Percentiles rank a stretch among this genome's conserved stretches.
phyloP scores from a whole-genome alignment of 106 monocot species.

The Hemerocallis citrina region DNA sequence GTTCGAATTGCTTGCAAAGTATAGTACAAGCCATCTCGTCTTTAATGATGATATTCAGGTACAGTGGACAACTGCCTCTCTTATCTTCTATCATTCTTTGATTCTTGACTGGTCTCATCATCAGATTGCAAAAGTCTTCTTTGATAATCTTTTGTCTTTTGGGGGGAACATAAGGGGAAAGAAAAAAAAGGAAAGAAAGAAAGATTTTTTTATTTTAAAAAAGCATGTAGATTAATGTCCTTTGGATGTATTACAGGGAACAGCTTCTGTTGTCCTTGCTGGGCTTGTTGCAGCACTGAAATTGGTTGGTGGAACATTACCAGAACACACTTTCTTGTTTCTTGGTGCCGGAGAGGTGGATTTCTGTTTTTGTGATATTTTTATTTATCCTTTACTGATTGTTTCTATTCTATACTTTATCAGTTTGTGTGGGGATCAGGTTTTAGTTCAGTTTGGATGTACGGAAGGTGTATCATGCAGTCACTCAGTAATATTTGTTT shows the following conservation, averaged over 20 bases:
- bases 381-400: neutral
- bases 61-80: neutral
- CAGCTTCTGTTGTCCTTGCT: conserved; percentile 21
- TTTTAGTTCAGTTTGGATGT: neutral
- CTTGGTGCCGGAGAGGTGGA: conserved; percentile 19
- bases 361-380: neutral
- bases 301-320: conserved; percentile 18
- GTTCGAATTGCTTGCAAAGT: conserved; percentile 25
- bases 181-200: neutral
- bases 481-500: no score
- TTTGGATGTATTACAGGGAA: conserved; percentile 8
- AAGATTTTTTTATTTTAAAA: neutral
- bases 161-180: neutral
- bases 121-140: neutral
- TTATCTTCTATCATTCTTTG: neutral
- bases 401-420: neutral
- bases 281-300: conserved; percentile 23
- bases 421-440: neutral
- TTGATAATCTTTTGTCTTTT: neutral
- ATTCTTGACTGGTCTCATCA: neutral
- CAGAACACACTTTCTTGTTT: conserved; percentile 22
- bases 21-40: conserved; percentile 14
- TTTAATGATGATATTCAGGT: conserved; percentile 32
- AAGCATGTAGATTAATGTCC: neutral
- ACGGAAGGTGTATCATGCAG: neutral